These are phyloP conservation scores for Trypanosoma avium DNA, from an alignment of 208 protist genomes.

Conservation along the genomic window DNA sequence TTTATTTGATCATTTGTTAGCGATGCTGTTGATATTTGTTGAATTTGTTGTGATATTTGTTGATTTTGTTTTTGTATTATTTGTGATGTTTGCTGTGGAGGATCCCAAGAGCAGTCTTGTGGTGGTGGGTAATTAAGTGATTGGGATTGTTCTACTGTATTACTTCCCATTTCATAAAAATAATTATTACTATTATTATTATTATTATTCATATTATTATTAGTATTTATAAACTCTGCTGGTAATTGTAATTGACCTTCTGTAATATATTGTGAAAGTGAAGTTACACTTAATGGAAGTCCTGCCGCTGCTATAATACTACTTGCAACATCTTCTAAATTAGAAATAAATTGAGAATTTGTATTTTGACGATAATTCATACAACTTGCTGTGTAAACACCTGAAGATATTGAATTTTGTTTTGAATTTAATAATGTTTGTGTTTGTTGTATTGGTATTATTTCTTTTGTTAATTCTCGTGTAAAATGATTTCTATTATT, in stretches of 20 bases:
- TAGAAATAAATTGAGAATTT: conserved; percentile 10
- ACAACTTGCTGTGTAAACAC: conserved; percentile 7
- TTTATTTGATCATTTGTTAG: background rate
- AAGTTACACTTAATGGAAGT: conserved; percentile 51
- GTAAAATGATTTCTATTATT: too few species aligned
- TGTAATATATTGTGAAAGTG: conserved; percentile 51
- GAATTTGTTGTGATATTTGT: too few species aligned
- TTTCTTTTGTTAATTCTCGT: too few species aligned
- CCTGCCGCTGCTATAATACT: conserved; percentile 65
- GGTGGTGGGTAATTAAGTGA: background rate
- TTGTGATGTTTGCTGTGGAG: background rate
- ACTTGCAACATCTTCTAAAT: conserved; percentile 47
- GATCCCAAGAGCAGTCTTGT: conserved; percentile 1
- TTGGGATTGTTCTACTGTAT: background rate
- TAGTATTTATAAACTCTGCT: too few species aligned
- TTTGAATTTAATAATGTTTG: too few species aligned
- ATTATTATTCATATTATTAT: too few species aligned
- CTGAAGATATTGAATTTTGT: too few species aligned
- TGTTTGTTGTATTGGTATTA: too few species aligned
- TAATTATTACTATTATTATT: too few species aligned
- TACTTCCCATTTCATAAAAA: background rate
- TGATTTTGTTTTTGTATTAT: too few species aligned
- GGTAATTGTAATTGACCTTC: conserved; percentile 45
- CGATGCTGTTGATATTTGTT: background rate
- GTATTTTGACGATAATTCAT: conserved; percentile 10